Evolutionary conservation across 352 stramenopile genomes (phyloP).

Genomic region (Phytophthora multivora): DNA sequence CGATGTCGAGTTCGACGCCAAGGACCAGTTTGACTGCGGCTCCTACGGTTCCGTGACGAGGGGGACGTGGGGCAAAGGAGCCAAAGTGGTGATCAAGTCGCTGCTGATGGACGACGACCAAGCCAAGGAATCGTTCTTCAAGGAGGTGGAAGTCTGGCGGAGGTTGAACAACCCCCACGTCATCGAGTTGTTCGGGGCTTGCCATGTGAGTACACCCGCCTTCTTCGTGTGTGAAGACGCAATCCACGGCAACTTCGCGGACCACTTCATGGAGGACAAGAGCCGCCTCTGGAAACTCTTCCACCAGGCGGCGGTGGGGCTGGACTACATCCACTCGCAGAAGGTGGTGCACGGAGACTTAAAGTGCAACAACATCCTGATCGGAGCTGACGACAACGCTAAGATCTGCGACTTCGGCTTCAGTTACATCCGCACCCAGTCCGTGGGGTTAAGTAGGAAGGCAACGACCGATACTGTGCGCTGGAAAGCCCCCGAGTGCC

Average conservation of each 20-base stretch:
- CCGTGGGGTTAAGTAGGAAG: slow-evolving; percentile 33
- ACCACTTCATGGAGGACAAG: slow-evolving; percentile 32
- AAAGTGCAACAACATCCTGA: slow-evolving; percentile 86
- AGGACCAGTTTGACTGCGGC: slow-evolving; percentile 22
- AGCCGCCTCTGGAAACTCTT: slow-evolving; percentile 36
- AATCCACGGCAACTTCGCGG: slow-evolving; percentile 28
- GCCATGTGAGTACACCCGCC: slow-evolving; percentile 42
- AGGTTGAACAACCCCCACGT: slow-evolving; percentile 45
- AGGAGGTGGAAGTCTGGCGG: slow-evolving; percentile 46
- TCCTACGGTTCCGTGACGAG: slow-evolving; percentile 17
- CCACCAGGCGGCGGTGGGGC: slow-evolving; percentile 43
- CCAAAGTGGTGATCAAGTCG: slow-evolving; percentile 48
- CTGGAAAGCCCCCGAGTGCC: slow-evolving; percentile 45
- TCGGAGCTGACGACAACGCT: slow-evolving; percentile 40
- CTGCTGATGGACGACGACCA: slow-evolving; percentile 33
- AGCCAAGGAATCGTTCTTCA: slow-evolving; percentile 37
- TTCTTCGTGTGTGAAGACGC: slow-evolving; percentile 49
- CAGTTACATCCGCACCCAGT: slow-evolving; percentile 38
- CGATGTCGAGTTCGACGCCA: slow-evolving; percentile 30
- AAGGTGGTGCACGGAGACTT: slow-evolving; percentile 85
- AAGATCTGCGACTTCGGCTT: slow-evolving; percentile 55
- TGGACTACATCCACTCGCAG: slow-evolving; percentile 74
- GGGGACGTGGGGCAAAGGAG: slow-evolving; percentile 29
- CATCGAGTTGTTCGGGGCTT: slow-evolving; percentile 51
- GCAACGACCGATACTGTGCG: slow-evolving; percentile 25